Conservation (phyloP, 257 asterid species). For the Fraxinus americana region DNA sequence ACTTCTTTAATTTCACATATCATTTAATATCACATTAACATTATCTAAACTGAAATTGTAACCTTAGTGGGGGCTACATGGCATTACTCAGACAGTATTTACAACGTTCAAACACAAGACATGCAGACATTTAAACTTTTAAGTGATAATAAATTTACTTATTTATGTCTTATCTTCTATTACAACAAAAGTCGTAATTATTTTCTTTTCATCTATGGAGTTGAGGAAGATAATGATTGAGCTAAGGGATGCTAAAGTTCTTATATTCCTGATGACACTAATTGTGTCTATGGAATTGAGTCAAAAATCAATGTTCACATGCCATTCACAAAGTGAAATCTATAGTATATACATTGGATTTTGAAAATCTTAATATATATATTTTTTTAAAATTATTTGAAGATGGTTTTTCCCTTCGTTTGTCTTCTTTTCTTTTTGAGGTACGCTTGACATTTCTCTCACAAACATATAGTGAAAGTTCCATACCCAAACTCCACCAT, state of each 20-base stretch:
- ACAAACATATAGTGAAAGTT: not conserved
- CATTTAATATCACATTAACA: no score
- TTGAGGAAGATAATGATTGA: not conserved
- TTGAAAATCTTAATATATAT: not conserved
- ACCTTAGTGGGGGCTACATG: no score
- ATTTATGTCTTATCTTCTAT: not conserved
- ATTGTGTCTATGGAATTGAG: not conserved
- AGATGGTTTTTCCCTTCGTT: not conserved
- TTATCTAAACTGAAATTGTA: no score
- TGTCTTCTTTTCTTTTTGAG: not conserved
- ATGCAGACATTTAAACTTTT: not conserved
- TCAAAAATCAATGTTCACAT: not conserved
- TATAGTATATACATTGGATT: not conserved
- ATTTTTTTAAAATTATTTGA: not conserved
- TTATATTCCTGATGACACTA: not conserved
- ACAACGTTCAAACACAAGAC: not conserved
- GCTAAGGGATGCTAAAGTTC: not conserved
- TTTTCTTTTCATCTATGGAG: not conserved
- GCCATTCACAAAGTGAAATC: not conserved
- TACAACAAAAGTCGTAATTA: not conserved
- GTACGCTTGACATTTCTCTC: not conserved
- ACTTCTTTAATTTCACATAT: no score
- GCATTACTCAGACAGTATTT: no score
- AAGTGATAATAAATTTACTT: not conserved
- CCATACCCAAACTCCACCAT: conserved; percentile 23